A percentile compares a stretch with the other conserved stretches of the same genome.
Evolutionary conservation across 2,329 filamentous ascomycete genomes (phyloP).

Genomic region (Coniochaeta sp.): DNA sequence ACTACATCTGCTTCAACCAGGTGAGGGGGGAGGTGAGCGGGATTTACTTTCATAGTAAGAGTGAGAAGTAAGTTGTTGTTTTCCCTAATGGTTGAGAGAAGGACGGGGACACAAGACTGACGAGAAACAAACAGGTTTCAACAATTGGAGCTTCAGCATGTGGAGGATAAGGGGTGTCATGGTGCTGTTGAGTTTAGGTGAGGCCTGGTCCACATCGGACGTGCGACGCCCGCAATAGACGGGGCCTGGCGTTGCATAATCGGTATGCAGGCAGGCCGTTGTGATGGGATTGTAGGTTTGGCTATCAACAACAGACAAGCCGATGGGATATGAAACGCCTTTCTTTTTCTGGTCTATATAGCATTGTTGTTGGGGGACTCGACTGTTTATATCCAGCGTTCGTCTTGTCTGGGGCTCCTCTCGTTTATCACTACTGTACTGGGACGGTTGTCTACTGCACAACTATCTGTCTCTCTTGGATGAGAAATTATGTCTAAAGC

Average conservation of each 20-base stretch:
- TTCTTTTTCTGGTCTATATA: not conserved
- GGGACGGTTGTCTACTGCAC: not conserved
- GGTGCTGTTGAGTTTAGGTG: slow-evolving; percentile 83
- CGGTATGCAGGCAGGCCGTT: too few relatives aligned
- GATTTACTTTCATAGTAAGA: slow-evolving; percentile 97
- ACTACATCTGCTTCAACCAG: slow-evolving; percentile 99
- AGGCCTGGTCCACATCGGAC: slow-evolving; percentile 18
- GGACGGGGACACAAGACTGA: slow-evolving; percentile 5
- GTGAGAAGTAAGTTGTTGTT: slow-evolving; percentile 70
- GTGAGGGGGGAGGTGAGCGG: slow-evolving; percentile 77
- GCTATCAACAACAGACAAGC: slow-evolving; percentile 2
- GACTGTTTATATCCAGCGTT: not conserved
- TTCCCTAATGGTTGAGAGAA: not conserved
- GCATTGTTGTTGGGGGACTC: not conserved
- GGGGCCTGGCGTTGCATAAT: slow-evolving; percentile 14
- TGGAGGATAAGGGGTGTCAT: slow-evolving; percentile 77
- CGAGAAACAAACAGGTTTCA: slow-evolving; percentile 59
- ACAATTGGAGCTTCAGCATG: slow-evolving; percentile 83
- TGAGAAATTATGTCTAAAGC: not conserved
- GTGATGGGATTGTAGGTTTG: not conserved
- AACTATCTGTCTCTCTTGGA: not conserved
- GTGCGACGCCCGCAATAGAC: not conserved
- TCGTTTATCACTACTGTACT: not conserved
- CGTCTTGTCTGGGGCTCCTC: not conserved
- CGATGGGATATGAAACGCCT: not conserved